Base-by-base conservation (phyloP, 768 basidiomycete genomes). In the Clathrus columnatus region DNA sequence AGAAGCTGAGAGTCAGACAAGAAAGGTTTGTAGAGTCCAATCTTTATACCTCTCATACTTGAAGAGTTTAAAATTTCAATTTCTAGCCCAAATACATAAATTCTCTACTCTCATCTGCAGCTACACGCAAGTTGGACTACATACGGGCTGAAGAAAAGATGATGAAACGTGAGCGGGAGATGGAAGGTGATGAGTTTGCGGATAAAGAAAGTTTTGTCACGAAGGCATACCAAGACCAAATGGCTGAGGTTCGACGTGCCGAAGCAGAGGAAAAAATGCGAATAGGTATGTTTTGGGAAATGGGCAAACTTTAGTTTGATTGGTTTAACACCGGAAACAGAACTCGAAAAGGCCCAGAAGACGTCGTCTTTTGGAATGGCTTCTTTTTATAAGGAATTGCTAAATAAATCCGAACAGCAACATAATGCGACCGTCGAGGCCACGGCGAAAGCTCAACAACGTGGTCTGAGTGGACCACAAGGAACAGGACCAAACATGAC, bases 181-280 rank as follows among this genome's bases (percentile, higher is more conserved):
- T 78, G 18, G 96, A 99, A 70, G 96, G 96, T 0, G 93, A 93
- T 59, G 80, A 92, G 67, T 99, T 91, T 67, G 78, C 78, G 55
- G 96, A 91, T 73, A 98, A 94, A 73, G 96, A 97, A 53, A 77
- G 83, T n/a, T 99, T 98, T 63, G 95, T 98, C 49, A 99, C 96
- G 0, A 90, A 92, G 64, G 92, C 91, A 21, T 99, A 99, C 72
- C 93, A 92, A 67, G 87, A 90, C 48, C 96, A 98, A 70, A 88
- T 96, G 83, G 93, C 82, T 48, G 89, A 94, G 69, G 82, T 97
- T 5, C 77, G 91, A 55, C 78, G 71, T 64, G 91, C 93, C 0
- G 96, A 98, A 65, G 91, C 92, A 65, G 95, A 98, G 64, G 96
- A 98, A 69, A 86, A 77, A 69, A 70, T 74, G 63, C 76, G 85